phyloP scores from a whole-genome alignment of 164 flowering plant species.

The Cinnamomum chago region DNA sequence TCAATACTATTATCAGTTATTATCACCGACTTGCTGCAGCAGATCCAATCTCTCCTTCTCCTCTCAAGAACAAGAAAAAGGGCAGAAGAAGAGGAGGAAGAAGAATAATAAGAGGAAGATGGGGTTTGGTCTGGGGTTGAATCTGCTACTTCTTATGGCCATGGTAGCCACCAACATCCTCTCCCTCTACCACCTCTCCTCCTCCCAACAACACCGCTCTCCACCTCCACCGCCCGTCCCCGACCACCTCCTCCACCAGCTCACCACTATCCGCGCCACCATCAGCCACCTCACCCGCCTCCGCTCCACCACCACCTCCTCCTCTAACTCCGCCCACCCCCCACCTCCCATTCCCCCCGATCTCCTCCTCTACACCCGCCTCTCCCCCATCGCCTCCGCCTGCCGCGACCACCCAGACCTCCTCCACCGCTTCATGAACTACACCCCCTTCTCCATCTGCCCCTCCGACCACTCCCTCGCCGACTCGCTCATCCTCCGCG shows the following conservation, averaged over 20 bases:
- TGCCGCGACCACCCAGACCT: conserved; percentile 73
- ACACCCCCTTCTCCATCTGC: conserved; percentile 68
- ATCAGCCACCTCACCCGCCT: conserved; percentile 14
- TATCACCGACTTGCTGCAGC: background rate
- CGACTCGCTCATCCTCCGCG: conserved; percentile 73
- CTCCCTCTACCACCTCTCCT: conserved; percentile 93
- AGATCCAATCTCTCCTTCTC: too few relatives aligned
- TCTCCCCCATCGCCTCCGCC: conserved; percentile 79
- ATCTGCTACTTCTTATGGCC: conserved; percentile 69
- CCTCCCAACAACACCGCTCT: conserved; percentile 44
- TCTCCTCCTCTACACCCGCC: conserved; percentile 63
- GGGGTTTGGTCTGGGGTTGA: conserved; percentile 75
- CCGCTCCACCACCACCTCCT: conserved; percentile 9
- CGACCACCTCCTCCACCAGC: conserved; percentile 77
- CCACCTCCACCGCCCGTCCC: conserved; percentile 49
- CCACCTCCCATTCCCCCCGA: conserved; percentile 45
- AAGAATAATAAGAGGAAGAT: conserved; percentile 17
- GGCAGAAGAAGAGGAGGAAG: conserved; percentile 1
- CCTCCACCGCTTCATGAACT: conserved; percentile 75
- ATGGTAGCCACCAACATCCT: conserved; percentile 97
- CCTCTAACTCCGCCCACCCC: conserved; percentile 20
- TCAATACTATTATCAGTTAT: background rate
- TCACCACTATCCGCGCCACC: conserved; percentile 87
- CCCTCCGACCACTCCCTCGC: conserved; percentile 57
- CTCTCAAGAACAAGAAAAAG: background rate